Percentiles rank a stretch among this genome's conserved stretches.
phyloP scores from a whole-genome alignment of 2,329 filamentous ascomycete species.

The Emydomyces testavorans region DNA sequence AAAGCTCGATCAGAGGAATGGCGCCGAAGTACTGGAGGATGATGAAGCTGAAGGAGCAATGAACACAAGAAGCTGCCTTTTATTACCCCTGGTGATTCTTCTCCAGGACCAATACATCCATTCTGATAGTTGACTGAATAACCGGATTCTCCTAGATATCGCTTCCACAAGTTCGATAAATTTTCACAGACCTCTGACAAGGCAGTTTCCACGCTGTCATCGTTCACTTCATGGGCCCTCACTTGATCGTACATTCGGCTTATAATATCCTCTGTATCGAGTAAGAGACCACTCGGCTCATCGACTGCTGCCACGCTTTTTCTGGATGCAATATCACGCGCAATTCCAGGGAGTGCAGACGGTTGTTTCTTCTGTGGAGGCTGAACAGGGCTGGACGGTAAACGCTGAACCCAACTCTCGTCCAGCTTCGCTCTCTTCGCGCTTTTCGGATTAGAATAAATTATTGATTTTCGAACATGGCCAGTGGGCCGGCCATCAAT shows the following conservation, averaged over 20 bases:
- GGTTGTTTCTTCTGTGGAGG: conserved; percentile 38
- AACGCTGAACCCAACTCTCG: conserved; percentile 29
- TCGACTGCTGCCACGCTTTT: conserved; percentile 48
- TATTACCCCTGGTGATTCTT: conserved; percentile 51
- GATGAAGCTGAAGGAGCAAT: conserved; percentile 66
- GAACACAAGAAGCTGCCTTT: conserved; percentile 71
- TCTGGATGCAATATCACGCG: conserved; percentile 54
- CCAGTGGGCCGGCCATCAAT: not conserved
- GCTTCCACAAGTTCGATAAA: conserved; percentile 28
- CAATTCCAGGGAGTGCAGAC: conserved; percentile 57
- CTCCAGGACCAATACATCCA: conserved; percentile 54
- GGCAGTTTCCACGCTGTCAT: conserved; percentile 21
- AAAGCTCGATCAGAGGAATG: conserved; percentile 17
- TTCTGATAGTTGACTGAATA: conserved; percentile 29
- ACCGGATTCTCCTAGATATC: conserved; percentile 35
- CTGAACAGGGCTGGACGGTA: conserved; percentile 26
- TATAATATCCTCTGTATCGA: conserved; percentile 63
- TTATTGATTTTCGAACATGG: conserved; percentile 25
- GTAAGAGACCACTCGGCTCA: conserved; percentile 60
- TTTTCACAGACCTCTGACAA: conserved; percentile 29
- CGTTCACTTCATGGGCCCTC: conserved; percentile 25
- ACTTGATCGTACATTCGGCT: conserved; percentile 48
- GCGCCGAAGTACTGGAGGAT: conserved; percentile 43
- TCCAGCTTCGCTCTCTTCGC: conserved; percentile 35
- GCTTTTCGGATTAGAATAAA: conserved; percentile 34